Base-by-base conservation (phyloP, 1,284 basidiomycete species). In the Leucoagaricus sp. region DNA sequence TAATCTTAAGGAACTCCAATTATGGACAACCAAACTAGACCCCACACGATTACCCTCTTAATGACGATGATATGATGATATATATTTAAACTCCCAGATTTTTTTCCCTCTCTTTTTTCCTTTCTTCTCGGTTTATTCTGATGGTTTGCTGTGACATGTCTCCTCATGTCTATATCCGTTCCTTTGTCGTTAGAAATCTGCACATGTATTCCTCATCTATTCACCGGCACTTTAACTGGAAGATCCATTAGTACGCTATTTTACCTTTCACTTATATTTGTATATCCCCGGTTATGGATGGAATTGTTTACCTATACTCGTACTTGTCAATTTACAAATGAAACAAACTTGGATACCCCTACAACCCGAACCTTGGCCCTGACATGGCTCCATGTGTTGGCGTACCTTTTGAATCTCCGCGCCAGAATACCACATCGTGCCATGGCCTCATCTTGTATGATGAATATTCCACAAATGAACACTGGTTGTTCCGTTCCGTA, bases 11-110 rank as follows among this genome's bases (percentile, higher is more conserved):
- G 94, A 96, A 68, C 78, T 93, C 58, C 85, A 86, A 61, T 82
- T 86, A 66, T 96, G 93, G 93, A 87, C 84, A 65, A 78, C 80
- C 59, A 92, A 90, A 71, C 73, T 93, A 63, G 91, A 93, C 72
- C 91, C 90, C 51, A 91, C 89, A 62, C 81, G 87, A 64, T 72
- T 79, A 61, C 71, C 75, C 28, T 44, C 44, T 31, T 54, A 54
- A 54, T 40, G 34, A 41, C 69, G 74, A 57, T 82, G 72, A 77
- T 64, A 52, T 25, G 17, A 21, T 31, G 3, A 46, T 28, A 28
- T 26, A 46, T 21, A 29, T n/a, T n/a, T n/a, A n/a, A n/a, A n/a
- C n/a, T n/a, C 31, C 31, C 31, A 33, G 12, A 40, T 10, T 29
- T 15, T 15, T 13, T 38, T 15, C 15, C 15, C 21, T 38, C 38